A percentile compares a stretch with the other conserved stretches of the same genome.
These are phyloP conservation scores for Starmerella gropengiesseri DNA, from an alignment of 805 yeast species.

Conservation along the genomic window DNA sequence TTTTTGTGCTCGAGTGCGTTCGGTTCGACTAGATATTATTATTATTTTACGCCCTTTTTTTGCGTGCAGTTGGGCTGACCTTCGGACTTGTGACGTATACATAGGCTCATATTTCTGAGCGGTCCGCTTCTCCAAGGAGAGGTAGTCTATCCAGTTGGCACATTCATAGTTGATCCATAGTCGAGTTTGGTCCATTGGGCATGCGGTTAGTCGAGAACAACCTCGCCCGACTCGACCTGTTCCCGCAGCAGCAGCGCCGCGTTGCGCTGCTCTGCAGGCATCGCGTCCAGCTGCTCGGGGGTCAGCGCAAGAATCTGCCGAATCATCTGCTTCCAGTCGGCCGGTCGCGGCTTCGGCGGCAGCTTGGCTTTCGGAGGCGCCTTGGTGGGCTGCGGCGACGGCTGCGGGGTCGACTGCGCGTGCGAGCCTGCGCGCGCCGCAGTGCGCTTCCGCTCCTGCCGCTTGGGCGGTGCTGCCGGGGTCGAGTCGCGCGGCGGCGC, in stretches of 20 bases:
- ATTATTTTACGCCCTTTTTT: too few relatives aligned
- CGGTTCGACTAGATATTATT: too few relatives aligned
- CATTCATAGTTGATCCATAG: too few relatives aligned
- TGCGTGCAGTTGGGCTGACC: too few relatives aligned
- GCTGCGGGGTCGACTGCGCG: neutral
- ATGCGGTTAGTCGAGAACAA: too few relatives aligned
- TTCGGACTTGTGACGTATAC: too few relatives aligned
- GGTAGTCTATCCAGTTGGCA: too few relatives aligned
- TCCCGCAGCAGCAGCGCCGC: slow-evolving; percentile 26
- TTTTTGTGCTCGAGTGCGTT: too few relatives aligned
- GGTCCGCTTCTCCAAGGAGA: too few relatives aligned
- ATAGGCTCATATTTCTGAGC: too few relatives aligned
- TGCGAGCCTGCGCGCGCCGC: neutral
- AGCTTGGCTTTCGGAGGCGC: neutral
- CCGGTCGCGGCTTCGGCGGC: too few relatives aligned
- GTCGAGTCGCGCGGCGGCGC: slow-evolving; percentile 11
- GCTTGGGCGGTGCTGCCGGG: slow-evolving; percentile 17
- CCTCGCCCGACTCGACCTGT: slow-evolving; percentile 24
- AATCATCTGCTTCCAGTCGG: slow-evolving; percentile 37
- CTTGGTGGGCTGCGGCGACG: neutral
- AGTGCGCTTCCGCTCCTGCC: slow-evolving; percentile 1
- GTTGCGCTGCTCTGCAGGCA: slow-evolving; percentile 44
- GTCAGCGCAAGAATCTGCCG: slow-evolving; percentile 42
- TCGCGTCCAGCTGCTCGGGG: slow-evolving; percentile 40
- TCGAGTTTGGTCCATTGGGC: too few relatives aligned